Evolutionary conservation across 1,284 basidiomycete species (phyloP).

Genomic region (Porogramme epimiltina): DNA sequence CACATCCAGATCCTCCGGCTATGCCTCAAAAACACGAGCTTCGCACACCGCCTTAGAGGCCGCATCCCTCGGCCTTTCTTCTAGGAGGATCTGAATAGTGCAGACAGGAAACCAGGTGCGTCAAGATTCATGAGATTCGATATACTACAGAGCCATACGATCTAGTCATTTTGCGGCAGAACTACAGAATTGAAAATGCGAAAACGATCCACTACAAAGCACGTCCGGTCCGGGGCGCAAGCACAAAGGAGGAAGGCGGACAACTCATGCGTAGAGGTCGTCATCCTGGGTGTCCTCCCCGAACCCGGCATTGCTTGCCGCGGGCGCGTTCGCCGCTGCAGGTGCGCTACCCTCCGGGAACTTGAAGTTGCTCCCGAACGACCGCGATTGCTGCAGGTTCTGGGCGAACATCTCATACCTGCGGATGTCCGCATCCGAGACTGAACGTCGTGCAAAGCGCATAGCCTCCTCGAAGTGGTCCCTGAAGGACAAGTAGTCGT

Average conservation of each 20-base stretch:
- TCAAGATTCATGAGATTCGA: slow-evolving; percentile 19
- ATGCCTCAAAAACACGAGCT: slow-evolving; percentile 2
- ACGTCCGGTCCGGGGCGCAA: not conserved
- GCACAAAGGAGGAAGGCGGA: not conserved
- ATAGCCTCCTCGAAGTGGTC: slow-evolving; percentile 99
- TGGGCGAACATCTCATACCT: slow-evolving; percentile 92
- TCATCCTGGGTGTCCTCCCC: slow-evolving; percentile 82
- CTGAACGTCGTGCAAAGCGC: slow-evolving; percentile 90
- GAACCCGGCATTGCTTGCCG: slow-evolving; percentile 78
- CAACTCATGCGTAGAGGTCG: slow-evolving; percentile 77
- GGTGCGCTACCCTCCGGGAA: slow-evolving; percentile 82
- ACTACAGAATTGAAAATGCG: slow-evolving; percentile 13
- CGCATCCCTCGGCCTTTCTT: too few species aligned
- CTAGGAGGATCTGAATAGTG: too few species aligned
- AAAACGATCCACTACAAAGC: slow-evolving; percentile 11
- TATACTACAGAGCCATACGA: slow-evolving; percentile 21
- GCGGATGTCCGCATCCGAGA: slow-evolving; percentile 93
- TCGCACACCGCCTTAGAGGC: not conserved
- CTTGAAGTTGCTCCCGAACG: slow-evolving; percentile 90
- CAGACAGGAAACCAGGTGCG: too few species aligned
- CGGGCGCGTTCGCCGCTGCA: slow-evolving; percentile 32
- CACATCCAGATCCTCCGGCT: slow-evolving; percentile 6
- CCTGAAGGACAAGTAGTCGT: slow-evolving; percentile 36
- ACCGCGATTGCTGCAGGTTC: slow-evolving; percentile 88
- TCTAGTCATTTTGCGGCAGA: slow-evolving; percentile 21